Evolutionary conservation across 306 rosid species (phyloP).

Genomic region (Vigna angularis): DNA sequence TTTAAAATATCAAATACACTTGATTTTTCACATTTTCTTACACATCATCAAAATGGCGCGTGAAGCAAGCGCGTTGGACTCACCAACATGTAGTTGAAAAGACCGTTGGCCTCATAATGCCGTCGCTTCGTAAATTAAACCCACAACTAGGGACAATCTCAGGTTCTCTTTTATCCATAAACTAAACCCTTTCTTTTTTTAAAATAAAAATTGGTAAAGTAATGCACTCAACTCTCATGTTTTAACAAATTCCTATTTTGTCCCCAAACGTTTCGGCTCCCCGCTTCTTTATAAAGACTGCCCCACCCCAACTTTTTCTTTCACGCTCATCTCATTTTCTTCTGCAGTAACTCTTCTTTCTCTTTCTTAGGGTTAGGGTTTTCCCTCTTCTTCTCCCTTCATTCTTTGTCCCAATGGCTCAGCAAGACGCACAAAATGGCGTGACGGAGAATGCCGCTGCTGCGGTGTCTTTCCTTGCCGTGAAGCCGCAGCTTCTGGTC

Average conservation of each 20-base stretch:
- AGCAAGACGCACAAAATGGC: constrained; percentile 66
- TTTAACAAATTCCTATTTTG: constrained; percentile 40
- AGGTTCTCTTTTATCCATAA: background rate
- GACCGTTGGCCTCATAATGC: constrained; percentile 36
- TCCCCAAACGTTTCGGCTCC: constrained; percentile 61
- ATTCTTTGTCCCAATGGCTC: constrained; percentile 48
- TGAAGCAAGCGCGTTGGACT: background rate
- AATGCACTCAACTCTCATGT: background rate
- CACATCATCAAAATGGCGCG: background rate
- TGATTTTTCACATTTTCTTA: no score
- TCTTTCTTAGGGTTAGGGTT: constrained; percentile 66
- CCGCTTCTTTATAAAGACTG: constrained; percentile 60
- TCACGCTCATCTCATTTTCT: constrained; percentile 48
- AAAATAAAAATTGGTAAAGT: constrained; percentile 15
- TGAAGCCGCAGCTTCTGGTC: constrained; percentile 62
- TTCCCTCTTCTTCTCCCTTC: background rate
- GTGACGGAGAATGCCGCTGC: constrained; percentile 42
- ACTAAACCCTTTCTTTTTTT: background rate
- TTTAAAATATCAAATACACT: no score
- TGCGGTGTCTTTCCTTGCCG: constrained; percentile 46
- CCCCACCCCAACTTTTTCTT: constrained; percentile 31
- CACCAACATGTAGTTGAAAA: background rate
- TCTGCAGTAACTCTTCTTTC: background rate
- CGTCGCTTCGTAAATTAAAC: constrained; percentile 24
- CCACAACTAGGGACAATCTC: background rate